phyloP scores from a whole-genome alignment of 2,329 filamentous ascomycete genomes.

The Sarocladium brachiariae region DNA sequence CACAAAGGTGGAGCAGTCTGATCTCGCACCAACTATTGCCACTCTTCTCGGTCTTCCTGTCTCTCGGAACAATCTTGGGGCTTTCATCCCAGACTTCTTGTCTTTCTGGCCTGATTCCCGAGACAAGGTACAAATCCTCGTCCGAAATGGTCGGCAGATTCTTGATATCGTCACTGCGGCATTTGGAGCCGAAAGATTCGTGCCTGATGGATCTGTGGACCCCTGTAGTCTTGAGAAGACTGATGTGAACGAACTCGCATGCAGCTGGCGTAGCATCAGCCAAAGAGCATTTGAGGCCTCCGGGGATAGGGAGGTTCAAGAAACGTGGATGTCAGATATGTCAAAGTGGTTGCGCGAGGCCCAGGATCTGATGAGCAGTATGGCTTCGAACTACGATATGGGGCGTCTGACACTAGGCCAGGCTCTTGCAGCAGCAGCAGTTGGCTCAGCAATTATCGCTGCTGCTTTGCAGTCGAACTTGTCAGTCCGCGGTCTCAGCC shows the following conservation, averaged over 20 bases:
- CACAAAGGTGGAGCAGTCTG: conserved; percentile 80
- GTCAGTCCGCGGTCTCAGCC: conserved; percentile 15
- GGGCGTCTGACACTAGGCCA: conserved; percentile 47
- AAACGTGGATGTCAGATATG: conserved; percentile 36
- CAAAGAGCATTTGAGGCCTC: conserved; percentile 16
- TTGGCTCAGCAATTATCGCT: conserved; percentile 32
- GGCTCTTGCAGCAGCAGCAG: conserved; percentile 27
- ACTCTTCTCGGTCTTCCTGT: conserved; percentile 82
- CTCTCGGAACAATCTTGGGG: conserved; percentile 82
- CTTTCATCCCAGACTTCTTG: conserved; percentile 74
- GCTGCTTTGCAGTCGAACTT: background rate
- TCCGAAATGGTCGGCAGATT: conserved; percentile 76
- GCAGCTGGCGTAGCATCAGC: conserved; percentile 51
- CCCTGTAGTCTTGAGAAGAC: conserved; percentile 29
- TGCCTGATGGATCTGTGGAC: conserved; percentile 22
- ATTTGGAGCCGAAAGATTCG: conserved; percentile 47
- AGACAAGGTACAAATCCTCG: conserved; percentile 61
- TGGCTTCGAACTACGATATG: conserved; percentile 88
- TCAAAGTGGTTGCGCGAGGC: conserved; percentile 61
- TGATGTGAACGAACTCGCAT: conserved; percentile 55
- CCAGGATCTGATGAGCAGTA: conserved; percentile 76
- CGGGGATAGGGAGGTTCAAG: conserved; percentile 21
- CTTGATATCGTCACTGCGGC: conserved; percentile 68
- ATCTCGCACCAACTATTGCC: conserved; percentile 83
- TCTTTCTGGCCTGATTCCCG: conserved; percentile 55